Evolutionary conservation across 83 land plant species (phyloP), one percentile per base, ranked within the genome.

Genomic region (Diphasiastrum complanatum): DNA sequence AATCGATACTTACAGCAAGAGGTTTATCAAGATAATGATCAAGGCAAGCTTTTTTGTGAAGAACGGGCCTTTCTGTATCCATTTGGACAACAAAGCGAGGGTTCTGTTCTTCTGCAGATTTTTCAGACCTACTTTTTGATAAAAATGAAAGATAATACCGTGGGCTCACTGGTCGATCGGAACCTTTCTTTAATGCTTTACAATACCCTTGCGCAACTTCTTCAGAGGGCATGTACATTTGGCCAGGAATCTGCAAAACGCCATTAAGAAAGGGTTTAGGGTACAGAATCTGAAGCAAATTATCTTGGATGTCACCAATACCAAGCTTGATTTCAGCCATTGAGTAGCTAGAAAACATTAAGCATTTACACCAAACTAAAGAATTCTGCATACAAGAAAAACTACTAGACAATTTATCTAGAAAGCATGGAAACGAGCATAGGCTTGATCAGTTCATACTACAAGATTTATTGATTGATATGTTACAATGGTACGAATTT

Each of bases 1-100:
- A 64, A 28, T 25, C 4, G 18, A 37, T 12, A 49, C 75, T 52
- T 73, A 84, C 85, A 38, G 31, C 61, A 14, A 79, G 26, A 46
- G 89, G 89, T 54, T 73, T 65, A 6, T 85, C 82, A 60, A 81
- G 81, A 61, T 72, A 73, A 49, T 65, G 65, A 46, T 77, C 85
- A 5, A 85, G 78, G 47, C 85, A 85, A 24, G 64, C 57, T 57
- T 81, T 85, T 68, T 76, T 71, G 64, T 72, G 72, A 30, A 75
- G 22, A 8, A 60, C 31, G 16, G 82, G 53, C 28, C 56, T 55
- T 53, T 85, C 80, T 45, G 81, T 81, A 61, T 85, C 89, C 85
- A 84, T 84, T 64, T 81, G 88, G 35, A 75, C 71, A 16, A 79
- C 83, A 43, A 70, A 47, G 29, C 66, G 84, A 22, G 81, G 81